phyloP scores from a whole-genome alignment of 106 monocot genomes.

The Xerophyta viscosa region DNA sequence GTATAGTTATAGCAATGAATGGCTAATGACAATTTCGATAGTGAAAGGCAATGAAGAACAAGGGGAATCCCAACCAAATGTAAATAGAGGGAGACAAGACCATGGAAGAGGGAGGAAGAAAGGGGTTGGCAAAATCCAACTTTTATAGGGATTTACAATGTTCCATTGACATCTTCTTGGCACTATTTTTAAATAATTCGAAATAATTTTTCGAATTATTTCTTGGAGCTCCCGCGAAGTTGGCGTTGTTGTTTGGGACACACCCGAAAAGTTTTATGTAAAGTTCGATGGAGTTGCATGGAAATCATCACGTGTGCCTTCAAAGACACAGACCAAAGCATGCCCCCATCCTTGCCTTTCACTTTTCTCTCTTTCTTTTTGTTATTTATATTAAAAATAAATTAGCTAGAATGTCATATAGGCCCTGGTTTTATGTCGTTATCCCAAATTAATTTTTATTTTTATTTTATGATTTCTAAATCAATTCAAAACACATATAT shows the following conservation, averaged over 20 bases:
- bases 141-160: constrained; percentile 16
- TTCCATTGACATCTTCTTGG: constrained; percentile 7
- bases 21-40: too few relatives aligned
- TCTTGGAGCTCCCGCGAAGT: constrained; percentile 12
- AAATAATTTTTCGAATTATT: neutral
- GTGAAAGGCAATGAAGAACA: neutral
- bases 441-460: too few relatives aligned
- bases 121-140: neutral
- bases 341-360: too few relatives aligned
- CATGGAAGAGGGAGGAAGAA: neutral
- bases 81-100: constrained; percentile 1
- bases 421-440: too few relatives aligned
- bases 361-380: too few relatives aligned
- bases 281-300: constrained; percentile 28
- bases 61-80: constrained; percentile 10
- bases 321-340: too few relatives aligned
- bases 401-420: too few relatives aligned
- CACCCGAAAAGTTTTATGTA: constrained; percentile 1
- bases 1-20: too few relatives aligned
- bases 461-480: too few relatives aligned
- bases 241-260: neutral
- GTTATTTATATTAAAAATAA: too few relatives aligned
- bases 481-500: too few relatives aligned
- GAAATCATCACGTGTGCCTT: constrained; percentile 38
- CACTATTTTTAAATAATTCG: neutral